Conservation (phyloP, 1,284 basidiomycete genomes). For the Wolfiporia cocos region DNA sequence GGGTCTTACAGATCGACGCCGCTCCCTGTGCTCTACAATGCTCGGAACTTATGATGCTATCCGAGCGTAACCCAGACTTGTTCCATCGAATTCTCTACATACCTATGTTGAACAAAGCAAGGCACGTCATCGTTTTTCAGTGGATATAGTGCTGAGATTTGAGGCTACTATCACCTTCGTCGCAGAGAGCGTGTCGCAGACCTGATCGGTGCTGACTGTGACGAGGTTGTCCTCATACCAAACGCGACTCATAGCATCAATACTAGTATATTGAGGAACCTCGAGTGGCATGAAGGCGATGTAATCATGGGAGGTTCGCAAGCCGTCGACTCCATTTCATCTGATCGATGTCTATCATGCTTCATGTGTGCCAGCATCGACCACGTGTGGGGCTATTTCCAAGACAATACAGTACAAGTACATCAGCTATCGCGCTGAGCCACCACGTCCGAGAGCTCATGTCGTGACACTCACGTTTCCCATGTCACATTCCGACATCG, state of each 20-base stretch:
- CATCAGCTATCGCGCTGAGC: conserved; percentile 42
- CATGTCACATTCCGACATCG: conserved; percentile 51
- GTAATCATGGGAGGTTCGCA: conserved; percentile 38
- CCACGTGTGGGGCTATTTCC: conserved; percentile 58
- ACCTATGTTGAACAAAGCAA: conserved; percentile 35
- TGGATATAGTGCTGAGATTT: no score
- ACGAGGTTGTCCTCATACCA: conserved; percentile 62
- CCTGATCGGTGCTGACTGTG: conserved; percentile 49
- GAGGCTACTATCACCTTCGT: no score
- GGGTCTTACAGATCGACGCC: conserved; percentile 71
- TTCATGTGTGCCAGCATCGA: conserved; percentile 18
- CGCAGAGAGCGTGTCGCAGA: no score
- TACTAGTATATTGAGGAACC: conserved; percentile 58
- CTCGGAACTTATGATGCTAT: conserved; percentile 36
- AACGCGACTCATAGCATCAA: conserved; percentile 67
- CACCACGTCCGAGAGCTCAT: conserved; percentile 14
- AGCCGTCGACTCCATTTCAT: no score
- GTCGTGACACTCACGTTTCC: conserved; percentile 34
- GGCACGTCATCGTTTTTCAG: conserved; percentile 26
- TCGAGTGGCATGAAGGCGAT: conserved; percentile 47
- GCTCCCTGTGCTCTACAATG: conserved; percentile 49
- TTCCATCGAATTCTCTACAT: conserved; percentile 46
- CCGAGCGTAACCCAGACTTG: conserved; percentile 58
- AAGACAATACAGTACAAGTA: conserved; percentile 55
- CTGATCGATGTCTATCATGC: neutral